Conservation (phyloP, 345 rosid species). For the Limnanthes douglasii region DNA sequence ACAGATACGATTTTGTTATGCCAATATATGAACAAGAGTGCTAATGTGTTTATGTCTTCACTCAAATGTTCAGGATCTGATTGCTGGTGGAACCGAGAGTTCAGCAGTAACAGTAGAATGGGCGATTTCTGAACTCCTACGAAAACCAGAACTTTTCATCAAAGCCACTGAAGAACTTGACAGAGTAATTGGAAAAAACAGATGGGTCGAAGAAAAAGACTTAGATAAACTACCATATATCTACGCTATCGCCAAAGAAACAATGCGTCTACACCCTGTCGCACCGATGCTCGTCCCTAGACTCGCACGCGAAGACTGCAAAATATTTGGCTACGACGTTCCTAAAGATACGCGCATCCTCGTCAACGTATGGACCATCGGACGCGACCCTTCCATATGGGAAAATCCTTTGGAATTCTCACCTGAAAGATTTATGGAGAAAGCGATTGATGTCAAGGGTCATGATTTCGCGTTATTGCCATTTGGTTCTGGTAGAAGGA, state of each 20-base stretch:
- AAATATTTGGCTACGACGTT: conserved; percentile 21
- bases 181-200: conserved; percentile 28
- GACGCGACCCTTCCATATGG: conserved; percentile 38
- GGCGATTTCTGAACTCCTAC: conserved; percentile 64
- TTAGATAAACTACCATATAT: conserved; percentile 36
- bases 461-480: conserved; percentile 28
- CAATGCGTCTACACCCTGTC: conserved; percentile 59
- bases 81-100: conserved; percentile 69
- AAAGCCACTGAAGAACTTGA: conserved; percentile 44
- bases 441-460: conserved; percentile 16
- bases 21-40: no score
- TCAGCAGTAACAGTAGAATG: conserved; percentile 44
- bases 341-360: conserved; percentile 39
- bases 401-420: conserved; percentile 34
- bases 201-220: conserved; percentile 45
- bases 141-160: conserved; percentile 43
- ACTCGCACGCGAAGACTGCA: conserved; percentile 28
- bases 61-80: no score
- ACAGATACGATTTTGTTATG: no score
- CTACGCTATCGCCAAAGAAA: conserved; percentile 52
- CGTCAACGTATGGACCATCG: conserved; percentile 39
- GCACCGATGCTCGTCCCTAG: conserved; percentile 37
- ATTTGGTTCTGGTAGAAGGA: conserved; percentile 48
- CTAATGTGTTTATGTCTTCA: no score
- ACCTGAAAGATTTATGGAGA: conserved; percentile 44